Evolutionary conservation across 1,284 basidiomycete genomes (phyloP), one percentile per base, ranked within the genome.

Genomic region (Retiboletus fuscus): DNA sequence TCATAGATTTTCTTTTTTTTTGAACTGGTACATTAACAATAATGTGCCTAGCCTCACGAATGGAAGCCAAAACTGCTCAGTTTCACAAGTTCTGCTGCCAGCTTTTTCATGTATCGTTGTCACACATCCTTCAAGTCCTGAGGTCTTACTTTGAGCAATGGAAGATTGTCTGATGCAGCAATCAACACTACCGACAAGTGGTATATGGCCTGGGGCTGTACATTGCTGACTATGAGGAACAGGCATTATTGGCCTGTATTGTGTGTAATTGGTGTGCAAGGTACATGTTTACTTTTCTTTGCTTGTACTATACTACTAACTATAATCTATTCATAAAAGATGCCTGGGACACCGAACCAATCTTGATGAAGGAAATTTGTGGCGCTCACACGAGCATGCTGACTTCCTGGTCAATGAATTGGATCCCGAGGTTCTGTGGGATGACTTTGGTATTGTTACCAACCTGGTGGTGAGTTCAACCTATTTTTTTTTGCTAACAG

Each of bases 1-100:
- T n/a, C n/a, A n/a, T n/a, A 60, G 82, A 68, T 3, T 84, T 84
- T 67, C 76, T 83, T 8, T 44, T 44, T 10, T 8, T 10, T 44
- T 44, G 16, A 10, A 44, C 8, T 44, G 43, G 16, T 44, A 44
- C 18, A 24, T 43, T 62, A 47, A 47, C n/a, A 6, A 0, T 47
- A 5, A n/a, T 47, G 12, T 34, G 16, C 16, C 28, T 43, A 75
- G 74, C 63, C 1, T 69, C 67, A 15, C 49, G 64, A n/a, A 20
- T 72, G 47, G 61, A 71, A 30, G 66, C 64, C 1, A 62, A 69
- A 26, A 67, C 66, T 16, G 8, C 61, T 3, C 16, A n/a, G 16
- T 75, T 74, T 34, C n/a, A 47, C 10, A 53, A 66, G 22, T 72
- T 75, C 30, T 28, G 57, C 30, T 7, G 39, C 63, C 72, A n/a